Conservation (phyloP, 2,329 filamentous ascomycete genomes). For the Ophiostoma piceae region DNA sequence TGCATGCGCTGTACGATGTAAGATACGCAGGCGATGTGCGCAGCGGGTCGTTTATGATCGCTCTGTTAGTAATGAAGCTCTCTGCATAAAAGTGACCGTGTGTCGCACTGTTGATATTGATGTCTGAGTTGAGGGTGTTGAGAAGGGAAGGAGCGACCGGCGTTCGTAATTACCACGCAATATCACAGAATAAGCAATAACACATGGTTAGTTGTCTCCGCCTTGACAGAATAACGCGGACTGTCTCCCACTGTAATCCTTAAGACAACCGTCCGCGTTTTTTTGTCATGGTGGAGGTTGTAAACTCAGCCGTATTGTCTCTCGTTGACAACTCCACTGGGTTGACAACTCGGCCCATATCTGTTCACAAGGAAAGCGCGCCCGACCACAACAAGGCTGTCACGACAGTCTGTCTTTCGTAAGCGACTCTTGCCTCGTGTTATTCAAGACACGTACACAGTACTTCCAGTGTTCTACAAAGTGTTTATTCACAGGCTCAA, state of each 20-base stretch:
- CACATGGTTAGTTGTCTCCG: background rate
- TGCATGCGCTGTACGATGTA: constrained; percentile 16
- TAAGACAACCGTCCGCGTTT: too few relatives aligned
- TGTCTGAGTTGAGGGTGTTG: background rate
- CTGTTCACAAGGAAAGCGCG: background rate
- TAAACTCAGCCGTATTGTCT: background rate
- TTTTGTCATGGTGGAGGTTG: too few relatives aligned
- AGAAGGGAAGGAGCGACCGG: background rate
- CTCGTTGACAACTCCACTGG: constrained; percentile 4
- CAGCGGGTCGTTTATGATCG: background rate
- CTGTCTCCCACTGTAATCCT: too few relatives aligned
- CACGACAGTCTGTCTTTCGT: background rate
- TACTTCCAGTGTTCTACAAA: background rate
- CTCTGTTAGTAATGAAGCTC: background rate
- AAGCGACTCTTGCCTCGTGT: constrained; percentile 2
- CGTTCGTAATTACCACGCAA: background rate
- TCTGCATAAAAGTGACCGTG: background rate
- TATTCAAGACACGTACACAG: background rate
- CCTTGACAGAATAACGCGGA: too few relatives aligned
- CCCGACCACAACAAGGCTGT: background rate
- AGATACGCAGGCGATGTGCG: background rate
- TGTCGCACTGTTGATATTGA: background rate
- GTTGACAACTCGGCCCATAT: background rate
- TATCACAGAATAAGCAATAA: background rate
- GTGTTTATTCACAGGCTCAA: background rate